Base-by-base conservation (phyloP, 73 alveolate genomes). In the Loxodes magnus region DNA sequence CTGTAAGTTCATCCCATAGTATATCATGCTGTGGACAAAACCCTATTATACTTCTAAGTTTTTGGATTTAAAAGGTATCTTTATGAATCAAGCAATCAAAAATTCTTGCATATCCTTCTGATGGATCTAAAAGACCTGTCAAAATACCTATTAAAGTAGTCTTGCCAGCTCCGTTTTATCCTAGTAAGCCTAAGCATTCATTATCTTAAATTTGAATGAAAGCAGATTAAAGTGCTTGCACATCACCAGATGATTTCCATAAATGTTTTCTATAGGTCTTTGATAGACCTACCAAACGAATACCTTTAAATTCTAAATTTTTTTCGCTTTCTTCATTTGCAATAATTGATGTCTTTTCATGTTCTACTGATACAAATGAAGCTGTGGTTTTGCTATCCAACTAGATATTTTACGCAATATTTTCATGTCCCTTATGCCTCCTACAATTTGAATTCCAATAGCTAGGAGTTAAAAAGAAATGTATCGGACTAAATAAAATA, bases 161-260 rank as follows among this genome's bases (percentile, higher is more conserved):
- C 37, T 84, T 84, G 14, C 96, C 96, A 10, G 96, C 96, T 6
- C 96, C 96, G 59, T 84, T 84, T 39, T 84, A 93, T 2, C 96
- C 96, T 2, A 84, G 65, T 2, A 84, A 46, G 15, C 83, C 71
- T 24, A 84, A 34, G 14, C 77, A 50, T 44, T 84, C 90, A 23
- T 64, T 58, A 21, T 51, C 37, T 33, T 43, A 27, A 3, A 69
- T 64, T 62, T 59, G 63, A 9, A 69, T 53, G 39, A 43, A 69
- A 3, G 63, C 26, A 36, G 44, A 56, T 21, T 64, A 35, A 16
- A 69, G 35, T 2, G 83, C 83, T 35, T 64, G 77, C 16, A 63
- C 60, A 42, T 69, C 71, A 28, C 50, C 56, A 37, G 53, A 34
- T 1, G 81, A 59, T 9, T 34, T 23, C 26, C 49, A 48, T 22